Evolutionary conservation across 768 basidiomycete species (phyloP).

Genomic region (Boletus sp.): DNA sequence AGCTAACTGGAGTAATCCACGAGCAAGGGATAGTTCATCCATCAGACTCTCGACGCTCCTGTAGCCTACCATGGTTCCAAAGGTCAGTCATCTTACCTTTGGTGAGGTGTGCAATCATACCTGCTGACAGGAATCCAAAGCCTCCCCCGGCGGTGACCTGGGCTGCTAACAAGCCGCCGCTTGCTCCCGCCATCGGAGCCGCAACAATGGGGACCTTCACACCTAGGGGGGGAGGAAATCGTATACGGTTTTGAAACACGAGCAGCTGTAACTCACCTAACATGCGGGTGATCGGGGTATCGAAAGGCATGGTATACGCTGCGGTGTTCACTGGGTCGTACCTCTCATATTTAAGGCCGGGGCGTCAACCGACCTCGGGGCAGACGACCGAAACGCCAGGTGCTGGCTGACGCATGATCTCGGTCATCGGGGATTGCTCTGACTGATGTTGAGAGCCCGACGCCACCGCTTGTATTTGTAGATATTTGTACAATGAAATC

Average conservation of each 20-base stretch:
- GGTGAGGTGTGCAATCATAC: conserved; percentile 29
- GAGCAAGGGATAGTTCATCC: conserved; percentile 53
- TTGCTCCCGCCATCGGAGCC: conserved; percentile 70
- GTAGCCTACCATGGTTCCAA: conserved; percentile 40
- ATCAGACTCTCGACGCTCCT: conserved; percentile 41
- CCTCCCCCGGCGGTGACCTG: conserved; percentile 66
- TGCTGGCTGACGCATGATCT: not conserved
- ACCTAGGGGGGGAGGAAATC: conserved; percentile 32
- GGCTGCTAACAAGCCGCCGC: conserved; percentile 59
- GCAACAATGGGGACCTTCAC: conserved; percentile 57
- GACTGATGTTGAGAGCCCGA: not conserved
- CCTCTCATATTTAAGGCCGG: not conserved
- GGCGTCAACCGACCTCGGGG: not conserved
- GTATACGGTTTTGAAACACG: not conserved
- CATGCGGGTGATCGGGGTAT: conserved; percentile 47
- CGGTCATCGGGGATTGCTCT: not conserved
- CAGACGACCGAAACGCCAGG: not conserved
- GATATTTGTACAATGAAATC: conserved; percentile 28
- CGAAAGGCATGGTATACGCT: conserved; percentile 12
- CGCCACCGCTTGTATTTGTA: conserved; percentile 27
- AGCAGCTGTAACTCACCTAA: conserved; percentile 39
- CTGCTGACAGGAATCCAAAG: conserved; percentile 71
- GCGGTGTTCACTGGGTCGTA: not conserved
- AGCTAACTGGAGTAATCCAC: conserved; percentile 36
- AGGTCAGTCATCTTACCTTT: not conserved